These are phyloP conservation scores for Fusarium graminum DNA, from an alignment of 2,329 filamentous ascomycete species.

Conservation along the genomic window DNA sequence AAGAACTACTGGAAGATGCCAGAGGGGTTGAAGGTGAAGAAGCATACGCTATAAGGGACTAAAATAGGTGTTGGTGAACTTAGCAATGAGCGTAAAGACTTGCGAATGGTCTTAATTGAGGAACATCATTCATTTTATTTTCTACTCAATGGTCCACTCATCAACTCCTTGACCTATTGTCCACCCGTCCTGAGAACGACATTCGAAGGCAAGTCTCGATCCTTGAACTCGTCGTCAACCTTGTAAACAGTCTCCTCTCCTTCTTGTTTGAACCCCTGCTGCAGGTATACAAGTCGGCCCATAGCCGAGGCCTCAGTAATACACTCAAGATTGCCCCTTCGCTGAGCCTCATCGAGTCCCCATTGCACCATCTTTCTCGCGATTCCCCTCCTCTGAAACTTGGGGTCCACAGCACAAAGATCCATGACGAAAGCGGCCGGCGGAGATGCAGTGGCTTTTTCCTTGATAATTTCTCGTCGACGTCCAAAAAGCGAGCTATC, in stretches of 20 bases:
- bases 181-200: slow-evolving; percentile 61
- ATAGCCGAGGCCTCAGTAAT: slow-evolving; percentile 62
- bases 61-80: slow-evolving; percentile 13
- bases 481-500: slow-evolving; percentile 59
- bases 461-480: slow-evolving; percentile 58
- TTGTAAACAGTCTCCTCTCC: slow-evolving; percentile 58
- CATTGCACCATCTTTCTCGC: slow-evolving; percentile 61
- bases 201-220: slow-evolving; percentile 57
- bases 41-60: slow-evolving; percentile 34
- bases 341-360: slow-evolving; percentile 60
- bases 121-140: neutral
- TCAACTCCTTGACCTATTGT: slow-evolving; percentile 6
- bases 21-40: slow-evolving; percentile 51
- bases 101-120: neutral
- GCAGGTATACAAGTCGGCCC: slow-evolving; percentile 62
- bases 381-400: slow-evolving; percentile 64
- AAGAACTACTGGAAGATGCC: slow-evolving; percentile 71
- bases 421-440: slow-evolving; percentile 65
- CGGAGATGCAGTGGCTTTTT: slow-evolving; percentile 54
- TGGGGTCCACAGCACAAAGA: slow-evolving; percentile 65
- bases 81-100: neutral
- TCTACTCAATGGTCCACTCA: neutral
- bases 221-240: slow-evolving; percentile 59
- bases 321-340: slow-evolving; percentile 58
- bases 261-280: slow-evolving; percentile 60